Evolutionary conservation across 495 filamentous ascomycete genomes (phyloP).

Genomic region (Daldinia decipiens): DNA sequence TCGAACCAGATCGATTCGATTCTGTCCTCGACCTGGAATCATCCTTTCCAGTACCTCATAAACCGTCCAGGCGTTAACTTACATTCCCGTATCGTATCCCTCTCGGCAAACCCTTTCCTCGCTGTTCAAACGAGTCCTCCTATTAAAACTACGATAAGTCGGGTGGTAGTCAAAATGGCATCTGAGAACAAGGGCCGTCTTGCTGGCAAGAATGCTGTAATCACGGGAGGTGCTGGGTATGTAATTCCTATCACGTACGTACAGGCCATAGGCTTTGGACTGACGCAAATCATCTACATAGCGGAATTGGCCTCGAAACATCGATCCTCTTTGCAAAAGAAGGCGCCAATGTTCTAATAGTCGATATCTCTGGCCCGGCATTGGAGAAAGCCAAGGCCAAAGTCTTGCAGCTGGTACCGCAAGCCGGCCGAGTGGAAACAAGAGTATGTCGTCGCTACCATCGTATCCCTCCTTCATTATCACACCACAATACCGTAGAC

Average conservation of each 20-base stretch:
- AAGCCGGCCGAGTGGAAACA: conserved; percentile 68
- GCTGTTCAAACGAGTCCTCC: neutral
- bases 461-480: too few relatives aligned
- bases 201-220: conserved; percentile 89
- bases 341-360: conserved; percentile 86
- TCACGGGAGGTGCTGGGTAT: conserved; percentile 93
- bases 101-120: neutral
- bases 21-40: neutral
- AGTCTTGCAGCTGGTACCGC: conserved; percentile 75
- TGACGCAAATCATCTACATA: conserved; percentile 49
- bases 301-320: conserved; percentile 96
- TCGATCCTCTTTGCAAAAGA: conserved; percentile 90
- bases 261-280: neutral
- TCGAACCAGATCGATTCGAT: neutral
- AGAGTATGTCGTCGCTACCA: conserved; percentile 48
- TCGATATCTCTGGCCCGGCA: conserved; percentile 80
- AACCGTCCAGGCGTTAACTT: neutral
- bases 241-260: conserved; percentile 43
- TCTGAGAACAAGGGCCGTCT: conserved; percentile 67
- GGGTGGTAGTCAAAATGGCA: conserved; percentile 32
- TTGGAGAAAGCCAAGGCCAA: conserved; percentile 76
- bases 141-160: neutral
- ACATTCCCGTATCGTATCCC: neutral
- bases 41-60: neutral
- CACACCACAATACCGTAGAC: neutral